These are phyloP conservation scores for Leccinum pellstonianum DNA, from an alignment of 768 basidiomycete genomes.

Conservation along the genomic window DNA sequence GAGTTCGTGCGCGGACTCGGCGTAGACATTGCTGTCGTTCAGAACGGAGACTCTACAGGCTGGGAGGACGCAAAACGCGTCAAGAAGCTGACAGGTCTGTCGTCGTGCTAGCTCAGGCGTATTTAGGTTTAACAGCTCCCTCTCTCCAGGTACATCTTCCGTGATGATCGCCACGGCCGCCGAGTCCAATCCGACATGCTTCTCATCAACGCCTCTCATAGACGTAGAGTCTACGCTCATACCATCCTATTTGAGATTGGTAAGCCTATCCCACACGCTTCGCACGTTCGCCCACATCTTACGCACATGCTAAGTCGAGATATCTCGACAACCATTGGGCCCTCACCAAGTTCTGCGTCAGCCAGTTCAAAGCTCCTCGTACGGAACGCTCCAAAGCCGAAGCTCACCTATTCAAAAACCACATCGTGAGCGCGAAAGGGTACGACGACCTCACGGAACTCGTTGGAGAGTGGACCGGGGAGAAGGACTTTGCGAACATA, in stretches of 20 bases:
- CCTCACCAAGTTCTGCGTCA: constrained; percentile 84
- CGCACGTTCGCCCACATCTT: constrained; percentile 1
- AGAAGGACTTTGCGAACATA: constrained; percentile 59
- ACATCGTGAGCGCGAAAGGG: constrained; percentile 58
- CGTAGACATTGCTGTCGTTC: constrained; percentile 80
- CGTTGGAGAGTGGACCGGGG: constrained; percentile 57
- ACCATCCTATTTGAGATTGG: constrained; percentile 73
- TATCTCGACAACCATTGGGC: constrained; percentile 80
- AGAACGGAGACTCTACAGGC: constrained; percentile 89
- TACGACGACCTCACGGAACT: constrained; percentile 54
- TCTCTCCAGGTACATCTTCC: constrained; percentile 68
- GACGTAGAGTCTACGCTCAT: constrained; percentile 71
- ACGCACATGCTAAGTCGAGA: constrained; percentile 47
- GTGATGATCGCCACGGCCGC: constrained; percentile 97
- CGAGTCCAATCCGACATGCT: constrained; percentile 89
- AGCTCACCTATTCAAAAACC: constrained; percentile 52
- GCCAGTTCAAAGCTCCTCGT: constrained; percentile 74
- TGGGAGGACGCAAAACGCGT: constrained; percentile 79
- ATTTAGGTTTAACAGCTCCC: neutral
- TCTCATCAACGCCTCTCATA: constrained; percentile 62
- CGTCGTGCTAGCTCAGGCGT: neutral
- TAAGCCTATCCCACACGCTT: constrained; percentile 30
- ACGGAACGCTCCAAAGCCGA: constrained; percentile 56
- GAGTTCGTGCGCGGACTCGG: constrained; percentile 76
- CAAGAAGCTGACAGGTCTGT: constrained; percentile 68